phyloP scores from a whole-genome alignment of 2,329 filamentous ascomycete genomes.

The Pestalotiopsis sp. region DNA sequence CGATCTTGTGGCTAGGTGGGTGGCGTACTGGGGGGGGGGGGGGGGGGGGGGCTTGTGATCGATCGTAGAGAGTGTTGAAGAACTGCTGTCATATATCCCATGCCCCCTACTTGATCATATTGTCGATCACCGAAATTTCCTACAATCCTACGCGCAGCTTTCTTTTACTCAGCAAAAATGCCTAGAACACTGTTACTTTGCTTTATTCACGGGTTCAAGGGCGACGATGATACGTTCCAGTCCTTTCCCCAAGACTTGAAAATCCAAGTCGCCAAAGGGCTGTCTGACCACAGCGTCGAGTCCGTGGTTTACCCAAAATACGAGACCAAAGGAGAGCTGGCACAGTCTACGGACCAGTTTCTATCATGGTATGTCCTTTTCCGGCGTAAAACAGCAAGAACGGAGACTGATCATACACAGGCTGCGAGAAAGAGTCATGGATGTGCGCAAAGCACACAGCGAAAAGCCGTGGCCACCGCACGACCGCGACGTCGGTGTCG shows the following conservation, averaged over 20 bases:
- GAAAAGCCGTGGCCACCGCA: conserved; percentile 76
- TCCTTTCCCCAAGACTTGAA: conserved; percentile 68
- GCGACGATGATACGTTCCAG: conserved; percentile 70
- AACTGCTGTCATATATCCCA: not conserved
- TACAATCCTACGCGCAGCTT: not conserved
- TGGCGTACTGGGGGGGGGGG: conserved; percentile 10
- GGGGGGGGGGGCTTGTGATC: not conserved
- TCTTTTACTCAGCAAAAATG: conserved; percentile 30
- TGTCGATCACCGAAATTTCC: not conserved
- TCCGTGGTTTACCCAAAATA: conserved; percentile 71
- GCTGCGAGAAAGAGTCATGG: conserved; percentile 81
- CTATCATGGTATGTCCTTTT: conserved; percentile 48
- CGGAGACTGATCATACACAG: conserved; percentile 40
- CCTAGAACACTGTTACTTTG: conserved; percentile 66
- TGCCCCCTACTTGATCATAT: not conserved
- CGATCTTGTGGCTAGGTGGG: conserved; percentile 7
- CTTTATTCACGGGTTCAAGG: conserved; percentile 79
- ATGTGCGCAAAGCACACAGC: conserved; percentile 70
- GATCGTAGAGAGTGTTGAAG: not conserved
- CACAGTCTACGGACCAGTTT: conserved; percentile 47
- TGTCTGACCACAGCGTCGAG: conserved; percentile 63
- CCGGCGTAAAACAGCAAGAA: too few relatives aligned
- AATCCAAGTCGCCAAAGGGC: conserved; percentile 56
- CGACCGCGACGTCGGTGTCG: conserved; percentile 77
- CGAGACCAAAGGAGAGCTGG: conserved; percentile 72